phyloP scores from a whole-genome alignment of 2,329 filamentous ascomycete genomes.

The Xylaria sp. region DNA sequence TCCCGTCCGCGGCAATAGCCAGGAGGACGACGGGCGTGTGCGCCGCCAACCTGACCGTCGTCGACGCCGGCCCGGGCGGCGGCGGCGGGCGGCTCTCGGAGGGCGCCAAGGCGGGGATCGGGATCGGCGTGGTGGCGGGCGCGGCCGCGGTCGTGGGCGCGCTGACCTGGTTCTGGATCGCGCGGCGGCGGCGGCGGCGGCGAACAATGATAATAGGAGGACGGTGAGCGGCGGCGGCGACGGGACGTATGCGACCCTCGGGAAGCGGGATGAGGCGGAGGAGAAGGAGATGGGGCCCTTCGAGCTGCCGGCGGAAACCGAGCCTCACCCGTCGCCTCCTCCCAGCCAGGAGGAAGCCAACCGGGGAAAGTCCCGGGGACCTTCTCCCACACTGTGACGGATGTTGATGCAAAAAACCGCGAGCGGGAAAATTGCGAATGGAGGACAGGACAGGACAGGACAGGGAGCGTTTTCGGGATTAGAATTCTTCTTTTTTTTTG shows the following conservation, averaged over 20 bases:
- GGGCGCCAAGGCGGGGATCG: constrained; percentile 61
- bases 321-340: constrained; percentile 22
- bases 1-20: too few relatives aligned
- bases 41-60: constrained; percentile 35
- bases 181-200: constrained; percentile 36
- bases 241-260: too few relatives aligned
- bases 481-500: too few relatives aligned
- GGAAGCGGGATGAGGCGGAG: constrained; percentile 1
- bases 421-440: constrained; percentile 4
- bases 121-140: constrained; percentile 52
- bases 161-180: constrained; percentile 52
- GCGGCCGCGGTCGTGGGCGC: constrained; percentile 46
- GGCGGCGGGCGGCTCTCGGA: constrained; percentile 41
- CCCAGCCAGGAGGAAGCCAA: constrained; percentile 20
- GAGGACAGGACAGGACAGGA: constrained; percentile 3
- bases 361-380: neutral
- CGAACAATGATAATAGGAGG: too few relatives aligned
- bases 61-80: constrained; percentile 15
- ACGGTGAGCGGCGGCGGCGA: too few relatives aligned
- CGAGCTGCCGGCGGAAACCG: constrained; percentile 50
- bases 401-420: too few relatives aligned
- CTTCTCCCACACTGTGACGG: constrained; percentile 9
- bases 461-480: constrained; percentile 5
- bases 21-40: constrained; percentile 39
- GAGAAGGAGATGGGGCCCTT: constrained; percentile 30